Evolutionary conservation across 352 stramenopile species (phyloP).

Genomic region (Blastocystis sp.): DNA sequence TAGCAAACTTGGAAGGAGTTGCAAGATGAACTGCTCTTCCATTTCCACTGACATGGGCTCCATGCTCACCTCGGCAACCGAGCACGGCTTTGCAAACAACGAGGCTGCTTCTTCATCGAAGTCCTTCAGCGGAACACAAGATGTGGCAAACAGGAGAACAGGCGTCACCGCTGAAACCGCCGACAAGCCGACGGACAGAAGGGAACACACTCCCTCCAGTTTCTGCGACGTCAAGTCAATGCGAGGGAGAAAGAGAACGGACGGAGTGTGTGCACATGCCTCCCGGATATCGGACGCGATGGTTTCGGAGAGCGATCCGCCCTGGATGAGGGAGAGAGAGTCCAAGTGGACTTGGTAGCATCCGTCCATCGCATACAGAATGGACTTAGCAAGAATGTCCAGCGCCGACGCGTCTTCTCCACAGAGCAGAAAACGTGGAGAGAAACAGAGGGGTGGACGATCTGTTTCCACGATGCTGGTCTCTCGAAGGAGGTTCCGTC

Average conservation of each 20-base stretch:
- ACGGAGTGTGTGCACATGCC: slow-evolving; percentile 69
- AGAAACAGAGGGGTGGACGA: slow-evolving; percentile 60
- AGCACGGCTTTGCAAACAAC: background rate
- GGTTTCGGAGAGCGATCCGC: slow-evolving; percentile 69
- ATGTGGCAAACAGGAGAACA: background rate
- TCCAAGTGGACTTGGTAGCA: slow-evolving; percentile 71
- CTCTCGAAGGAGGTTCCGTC: background rate
- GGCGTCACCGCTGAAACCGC: background rate
- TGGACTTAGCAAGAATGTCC: slow-evolving; percentile 65
- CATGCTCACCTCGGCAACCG: background rate
- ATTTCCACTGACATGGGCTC: background rate
- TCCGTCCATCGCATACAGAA: slow-evolving; percentile 70
- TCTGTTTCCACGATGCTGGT: background rate
- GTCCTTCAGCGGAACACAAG: background rate
- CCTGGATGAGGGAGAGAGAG: slow-evolving; percentile 67
- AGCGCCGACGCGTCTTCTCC: slow-evolving; percentile 68
- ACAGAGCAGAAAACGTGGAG: slow-evolving; percentile 65
- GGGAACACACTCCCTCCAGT: slow-evolving; percentile 66
- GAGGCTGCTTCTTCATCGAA: background rate
- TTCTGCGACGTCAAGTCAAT: slow-evolving; percentile 70
- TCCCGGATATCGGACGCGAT: slow-evolving; percentile 68
- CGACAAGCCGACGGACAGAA: slow-evolving; percentile 39
- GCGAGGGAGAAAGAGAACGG: slow-evolving; percentile 70
- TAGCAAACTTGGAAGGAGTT: background rate
- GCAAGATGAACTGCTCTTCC: background rate